Base-by-base conservation (phyloP, 352 stramenopile genomes). In the Globisporangium uncinulatum region DNA sequence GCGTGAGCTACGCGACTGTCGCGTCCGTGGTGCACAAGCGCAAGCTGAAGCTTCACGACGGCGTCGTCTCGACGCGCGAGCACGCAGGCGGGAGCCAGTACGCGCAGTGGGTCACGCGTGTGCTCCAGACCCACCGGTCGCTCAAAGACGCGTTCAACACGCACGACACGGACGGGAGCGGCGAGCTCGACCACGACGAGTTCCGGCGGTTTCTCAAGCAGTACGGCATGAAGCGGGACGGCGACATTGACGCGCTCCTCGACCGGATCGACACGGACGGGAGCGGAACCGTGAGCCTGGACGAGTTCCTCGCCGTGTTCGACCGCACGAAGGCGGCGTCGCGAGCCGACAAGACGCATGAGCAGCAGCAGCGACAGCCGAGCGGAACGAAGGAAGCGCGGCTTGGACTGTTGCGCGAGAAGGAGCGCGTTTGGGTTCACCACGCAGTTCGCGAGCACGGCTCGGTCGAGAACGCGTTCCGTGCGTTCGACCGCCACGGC, bases 391-490 rank as follows among this genome's bases (percentile, higher is more conserved):
- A 55, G 24, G 71, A 69, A 20, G 39, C 46, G 5, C 59, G 57
- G 19, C 44, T 79, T 6, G 65, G 19, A 6, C 52, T 49, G 20
- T 51, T 87, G 8, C 65, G 69, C 0, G 73, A 86, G 44, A 70
- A 83, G 61, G 79, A 87, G 14, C n/a, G 76, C 9, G 55, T 69
- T 31, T 87, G 76, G 62, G 70, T 87, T 34, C 65, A 83, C 19
- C 48, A 66, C 19, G 73, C 74, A 13, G 60, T 87, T 43, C 47
- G 62, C 1, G 57, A 67, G 1, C 65, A 86, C 48, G 58, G 64
- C n/a, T 79, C 69, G 0, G 56, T 89, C 1, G 62, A 78, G 21
- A 67, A 61, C 29, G 73, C 76, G 1, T 87, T 89, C 42, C 56
- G 47, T 2, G 65, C 73, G 4, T 73, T 77, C 46, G 71, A 87